These are phyloP conservation scores for Teratosphaeria epicoccoides DNA, from an alignment of 2,329 filamentous ascomycete genomes.

Conservation along the genomic window DNA sequence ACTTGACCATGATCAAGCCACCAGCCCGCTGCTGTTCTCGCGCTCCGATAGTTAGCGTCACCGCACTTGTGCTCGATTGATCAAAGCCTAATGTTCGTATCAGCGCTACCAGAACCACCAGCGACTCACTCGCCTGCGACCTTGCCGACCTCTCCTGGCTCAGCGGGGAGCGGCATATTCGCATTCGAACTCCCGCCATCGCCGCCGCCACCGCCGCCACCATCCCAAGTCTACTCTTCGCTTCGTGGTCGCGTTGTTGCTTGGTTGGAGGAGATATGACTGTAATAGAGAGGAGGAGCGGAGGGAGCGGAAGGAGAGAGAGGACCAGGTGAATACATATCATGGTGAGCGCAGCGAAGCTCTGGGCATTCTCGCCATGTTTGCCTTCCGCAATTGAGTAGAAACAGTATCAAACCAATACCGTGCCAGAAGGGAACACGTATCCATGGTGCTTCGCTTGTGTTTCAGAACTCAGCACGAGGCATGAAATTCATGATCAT, in stretches of 20 bases:
- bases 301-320: neutral
- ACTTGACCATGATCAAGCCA: neutral
- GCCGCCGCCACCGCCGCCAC: too few species aligned
- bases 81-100: neutral
- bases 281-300: neutral
- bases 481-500: too few species aligned
- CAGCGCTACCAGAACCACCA: neutral
- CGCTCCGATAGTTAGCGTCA: neutral
- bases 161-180: neutral
- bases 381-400: neutral
- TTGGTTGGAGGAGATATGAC: neutral
- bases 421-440: too few species aligned
- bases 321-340: neutral
- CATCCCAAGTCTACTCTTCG: neutral
- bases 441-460: too few species aligned
- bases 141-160: neutral
- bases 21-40: neutral
- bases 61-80: neutral
- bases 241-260: neutral
- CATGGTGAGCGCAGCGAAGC: too few species aligned
- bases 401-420: neutral
- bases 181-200: neutral
- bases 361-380: neutral
- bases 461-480: too few species aligned
- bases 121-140: neutral